Percentiles rank a stretch among this genome's conserved stretches.
These are phyloP conservation scores for Ascochyta koolunga DNA, from an alignment of 2,329 filamentous ascomycete genomes.

Conservation along the genomic window DNA sequence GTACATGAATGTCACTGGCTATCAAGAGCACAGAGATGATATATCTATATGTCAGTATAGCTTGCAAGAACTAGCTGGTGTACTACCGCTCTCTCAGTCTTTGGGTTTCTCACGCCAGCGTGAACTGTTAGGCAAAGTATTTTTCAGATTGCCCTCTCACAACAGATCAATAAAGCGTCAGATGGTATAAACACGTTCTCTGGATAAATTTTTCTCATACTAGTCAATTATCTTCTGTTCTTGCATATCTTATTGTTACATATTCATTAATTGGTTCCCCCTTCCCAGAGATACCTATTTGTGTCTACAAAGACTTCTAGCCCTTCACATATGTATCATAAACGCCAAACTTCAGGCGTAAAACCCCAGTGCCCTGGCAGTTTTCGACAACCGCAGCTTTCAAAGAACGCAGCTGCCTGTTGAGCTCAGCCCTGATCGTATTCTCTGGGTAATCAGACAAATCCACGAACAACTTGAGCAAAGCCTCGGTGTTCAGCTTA, in stretches of 20 bases:
- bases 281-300: too few relatives aligned
- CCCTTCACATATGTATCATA: background rate
- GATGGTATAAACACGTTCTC: background rate
- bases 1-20: background rate
- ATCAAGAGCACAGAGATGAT: background rate
- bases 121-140: too few relatives aligned
- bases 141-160: background rate
- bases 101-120: too few relatives aligned
- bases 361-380: background rate
- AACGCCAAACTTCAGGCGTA: background rate
- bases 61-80: too few relatives aligned
- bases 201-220: background rate
- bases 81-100: too few relatives aligned
- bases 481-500: background rate
- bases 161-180: background rate
- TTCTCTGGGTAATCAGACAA: background rate
- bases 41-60: too few relatives aligned
- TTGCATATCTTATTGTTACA: background rate
- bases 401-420: background rate
- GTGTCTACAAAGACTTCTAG: background rate
- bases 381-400: background rate
- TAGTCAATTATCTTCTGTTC: background rate
- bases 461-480: background rate
- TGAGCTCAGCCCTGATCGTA: background rate
- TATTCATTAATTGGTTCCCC: background rate